These are phyloP conservation scores for Fusarium buharicum DNA, from an alignment of 2,329 filamentous ascomycete species.

Conservation along the genomic window DNA sequence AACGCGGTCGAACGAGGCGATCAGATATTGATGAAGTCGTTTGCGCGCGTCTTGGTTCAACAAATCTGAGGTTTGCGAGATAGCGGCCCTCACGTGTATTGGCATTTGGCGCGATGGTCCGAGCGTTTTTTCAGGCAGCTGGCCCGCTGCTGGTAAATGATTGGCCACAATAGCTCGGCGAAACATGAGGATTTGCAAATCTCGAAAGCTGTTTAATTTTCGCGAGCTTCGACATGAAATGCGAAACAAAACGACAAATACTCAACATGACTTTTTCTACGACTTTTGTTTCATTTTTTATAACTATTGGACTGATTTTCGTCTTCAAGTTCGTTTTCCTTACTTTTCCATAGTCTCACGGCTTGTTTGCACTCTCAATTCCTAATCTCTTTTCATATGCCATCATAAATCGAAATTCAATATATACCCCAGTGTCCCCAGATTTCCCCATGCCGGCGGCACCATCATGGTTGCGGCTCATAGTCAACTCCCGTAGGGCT, in stretches of 20 bases:
- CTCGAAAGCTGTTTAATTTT: slow-evolving; percentile 21
- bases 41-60: slow-evolving; percentile 41
- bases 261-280: slow-evolving; percentile 9
- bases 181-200: slow-evolving; percentile 32
- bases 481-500: slow-evolving; percentile 46
- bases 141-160: slow-evolving; percentile 32
- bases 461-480: slow-evolving; percentile 38
- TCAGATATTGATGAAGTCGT: slow-evolving; percentile 27
- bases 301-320: neutral
- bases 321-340: slow-evolving; percentile 9
- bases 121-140: slow-evolving; percentile 38
- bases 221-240: slow-evolving; percentile 23
- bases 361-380: slow-evolving; percentile 33
- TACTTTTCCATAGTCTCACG: slow-evolving; percentile 12
- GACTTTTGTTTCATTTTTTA: neutral
- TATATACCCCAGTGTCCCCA: slow-evolving; percentile 37
- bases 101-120: slow-evolving; percentile 38
- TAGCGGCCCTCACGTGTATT: slow-evolving; percentile 36
- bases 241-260: slow-evolving; percentile 18
- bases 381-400: slow-evolving; percentile 12
- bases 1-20: slow-evolving; percentile 30
- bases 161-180: slow-evolving; percentile 18
- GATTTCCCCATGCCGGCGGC: slow-evolving; percentile 37
- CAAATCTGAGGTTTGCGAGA: slow-evolving; percentile 35
- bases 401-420: slow-evolving; percentile 18